Percentiles rank a stretch among this genome's conserved stretches.
Evolutionary conservation across 495 filamentous ascomycete genomes (phyloP).

Genomic region (Penicillium silybi): DNA sequence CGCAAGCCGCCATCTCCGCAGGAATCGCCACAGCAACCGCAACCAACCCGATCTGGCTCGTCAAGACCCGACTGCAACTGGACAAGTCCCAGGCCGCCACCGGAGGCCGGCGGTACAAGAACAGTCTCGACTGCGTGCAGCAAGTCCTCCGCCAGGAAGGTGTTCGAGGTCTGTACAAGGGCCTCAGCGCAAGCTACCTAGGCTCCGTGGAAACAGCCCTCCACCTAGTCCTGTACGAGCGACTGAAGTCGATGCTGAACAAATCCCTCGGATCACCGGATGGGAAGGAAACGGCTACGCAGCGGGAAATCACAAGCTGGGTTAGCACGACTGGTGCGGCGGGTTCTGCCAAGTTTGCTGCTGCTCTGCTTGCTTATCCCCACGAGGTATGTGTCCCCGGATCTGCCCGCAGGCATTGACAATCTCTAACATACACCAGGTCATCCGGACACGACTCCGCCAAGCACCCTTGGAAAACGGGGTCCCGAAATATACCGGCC

Average conservation of each 20-base stretch:
- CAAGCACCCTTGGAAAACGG: slow-evolving; percentile 74
- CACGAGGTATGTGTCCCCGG: slow-evolving; percentile 61
- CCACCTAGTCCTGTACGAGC: slow-evolving; percentile 86
- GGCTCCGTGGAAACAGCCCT: slow-evolving; percentile 82
- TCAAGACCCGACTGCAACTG: slow-evolving; percentile 86
- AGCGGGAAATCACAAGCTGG: slow-evolving; percentile 32
- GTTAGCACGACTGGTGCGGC: slow-evolving; percentile 61
- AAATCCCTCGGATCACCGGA: slow-evolving; percentile 46
- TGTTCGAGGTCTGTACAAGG: slow-evolving; percentile 73
- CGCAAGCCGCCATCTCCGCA: slow-evolving; percentile 66
- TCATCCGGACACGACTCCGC: slow-evolving; percentile 74
- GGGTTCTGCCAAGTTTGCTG: slow-evolving; percentile 75
- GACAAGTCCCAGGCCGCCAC: slow-evolving; percentile 62
- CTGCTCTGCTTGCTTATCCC: slow-evolving; percentile 77
- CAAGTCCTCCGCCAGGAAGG: slow-evolving; percentile 78
- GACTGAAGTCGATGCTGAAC: slow-evolving; percentile 65
- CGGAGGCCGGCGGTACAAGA: slow-evolving; percentile 68
- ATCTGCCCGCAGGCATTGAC: neutral
- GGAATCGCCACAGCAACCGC: slow-evolving; percentile 79
- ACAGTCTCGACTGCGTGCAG: slow-evolving; percentile 73
- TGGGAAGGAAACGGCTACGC: slow-evolving; percentile 21
- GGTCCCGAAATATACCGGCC: slow-evolving; percentile 72
- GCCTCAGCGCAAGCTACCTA: slow-evolving; percentile 81
- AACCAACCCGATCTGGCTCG: slow-evolving; percentile 90
- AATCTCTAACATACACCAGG: slow-evolving; percentile 37